Evolutionary conservation across 1,284 basidiomycete genomes (phyloP).

Genomic region (Cystobasidium pallidum): DNA sequence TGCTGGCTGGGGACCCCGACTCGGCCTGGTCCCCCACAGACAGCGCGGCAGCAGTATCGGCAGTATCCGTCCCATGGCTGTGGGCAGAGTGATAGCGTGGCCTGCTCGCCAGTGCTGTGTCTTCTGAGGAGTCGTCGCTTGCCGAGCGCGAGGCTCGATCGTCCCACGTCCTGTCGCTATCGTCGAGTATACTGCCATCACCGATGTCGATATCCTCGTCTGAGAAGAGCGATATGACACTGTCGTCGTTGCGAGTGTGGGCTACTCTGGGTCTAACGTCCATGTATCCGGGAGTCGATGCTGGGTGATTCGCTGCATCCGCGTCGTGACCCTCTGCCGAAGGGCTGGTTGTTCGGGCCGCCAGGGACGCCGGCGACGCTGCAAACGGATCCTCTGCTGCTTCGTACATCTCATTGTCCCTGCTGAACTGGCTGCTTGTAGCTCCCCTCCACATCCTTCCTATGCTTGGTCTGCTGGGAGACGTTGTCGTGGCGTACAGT

Average conservation of each 20-base stretch:
- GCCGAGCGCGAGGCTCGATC: slow-evolving; percentile 2
- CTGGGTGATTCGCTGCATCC: not conserved
- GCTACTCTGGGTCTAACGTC: not conserved
- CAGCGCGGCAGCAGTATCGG: too few species aligned
- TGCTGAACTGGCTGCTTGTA: slow-evolving; percentile 9
- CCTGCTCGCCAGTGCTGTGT: slow-evolving; percentile 31
- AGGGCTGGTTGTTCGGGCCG: not conserved
- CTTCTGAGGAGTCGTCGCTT: slow-evolving; percentile 25
- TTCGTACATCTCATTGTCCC: not conserved
- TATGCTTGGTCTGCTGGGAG: not conserved
- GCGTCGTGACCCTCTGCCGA: not conserved
- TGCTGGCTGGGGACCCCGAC: not conserved
- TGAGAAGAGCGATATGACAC: slow-evolving; percentile 22
- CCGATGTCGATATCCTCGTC: slow-evolving; percentile 9
- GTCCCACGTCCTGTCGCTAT: not conserved
- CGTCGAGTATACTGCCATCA: slow-evolving; percentile 4
- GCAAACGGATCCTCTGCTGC: not conserved
- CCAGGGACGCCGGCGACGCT: not conserved
- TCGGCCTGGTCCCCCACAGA: not conserved
- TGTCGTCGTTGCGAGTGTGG: slow-evolving; percentile 15
- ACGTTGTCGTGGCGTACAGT: not conserved
- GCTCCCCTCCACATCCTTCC: slow-evolving; percentile 15
- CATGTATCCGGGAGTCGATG: not conserved
- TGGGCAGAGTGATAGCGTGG: not conserved
- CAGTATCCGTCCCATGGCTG: not conserved